A percentile compares a stretch with the other conserved stretches of the same genome.
These are phyloP conservation scores for Pulveroboletus ravenelii DNA, from an alignment of 768 basidiomycete genomes.

Conservation along the genomic window DNA sequence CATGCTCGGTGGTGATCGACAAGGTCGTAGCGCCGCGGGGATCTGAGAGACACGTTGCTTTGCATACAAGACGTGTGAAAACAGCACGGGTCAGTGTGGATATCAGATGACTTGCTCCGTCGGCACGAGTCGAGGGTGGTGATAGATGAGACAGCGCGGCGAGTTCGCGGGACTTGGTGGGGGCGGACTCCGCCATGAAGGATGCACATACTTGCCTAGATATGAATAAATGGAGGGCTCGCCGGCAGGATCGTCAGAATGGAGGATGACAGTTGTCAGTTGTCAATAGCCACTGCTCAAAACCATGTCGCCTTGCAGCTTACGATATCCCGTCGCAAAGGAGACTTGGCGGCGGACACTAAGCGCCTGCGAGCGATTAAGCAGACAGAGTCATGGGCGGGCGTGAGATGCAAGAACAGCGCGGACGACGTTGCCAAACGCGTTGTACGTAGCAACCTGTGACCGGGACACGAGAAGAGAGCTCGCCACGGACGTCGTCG, in stretches of 20 bases:
- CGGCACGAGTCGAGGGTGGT: neutral
- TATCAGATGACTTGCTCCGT: no score
- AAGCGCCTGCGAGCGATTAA: neutral
- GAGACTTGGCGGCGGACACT: neutral
- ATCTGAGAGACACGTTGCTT: neutral
- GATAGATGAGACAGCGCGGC: constrained; percentile 1
- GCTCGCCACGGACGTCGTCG: neutral
- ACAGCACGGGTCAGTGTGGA: neutral
- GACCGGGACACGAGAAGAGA: neutral
- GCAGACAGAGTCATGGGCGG: neutral
- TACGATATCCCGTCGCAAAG: neutral
- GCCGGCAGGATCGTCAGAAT: neutral
- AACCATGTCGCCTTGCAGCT: neutral
- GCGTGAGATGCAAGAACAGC: neutral
- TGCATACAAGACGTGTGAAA: neutral
- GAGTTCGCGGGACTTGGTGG: constrained; percentile 4
- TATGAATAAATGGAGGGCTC: no score
- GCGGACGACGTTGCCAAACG: neutral
- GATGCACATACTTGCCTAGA: no score
- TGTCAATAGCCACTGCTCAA: neutral
- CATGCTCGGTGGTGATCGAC: neutral
- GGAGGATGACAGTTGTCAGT: neutral
- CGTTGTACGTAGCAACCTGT: neutral
- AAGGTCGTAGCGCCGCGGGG: constrained; percentile 8
- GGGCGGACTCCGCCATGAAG: no score